Conservation (phyloP, 2,329 filamentous ascomycete species). For the Thelonectria blattea region DNA sequence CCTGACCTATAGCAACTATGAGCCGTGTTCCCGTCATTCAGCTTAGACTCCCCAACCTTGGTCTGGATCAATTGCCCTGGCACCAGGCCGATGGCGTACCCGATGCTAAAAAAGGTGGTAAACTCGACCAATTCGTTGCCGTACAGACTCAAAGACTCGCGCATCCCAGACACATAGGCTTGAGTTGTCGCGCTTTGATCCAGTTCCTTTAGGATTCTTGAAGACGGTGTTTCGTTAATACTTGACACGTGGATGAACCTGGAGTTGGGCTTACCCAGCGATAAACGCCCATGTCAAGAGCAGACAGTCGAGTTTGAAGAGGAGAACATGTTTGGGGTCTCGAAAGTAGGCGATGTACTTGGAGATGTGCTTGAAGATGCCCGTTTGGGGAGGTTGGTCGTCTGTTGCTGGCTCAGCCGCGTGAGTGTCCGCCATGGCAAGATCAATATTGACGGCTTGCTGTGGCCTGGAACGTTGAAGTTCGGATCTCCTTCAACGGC, state of each 20-base stretch:
- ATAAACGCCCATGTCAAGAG: slow-evolving; percentile 46
- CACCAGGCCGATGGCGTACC: slow-evolving; percentile 60
- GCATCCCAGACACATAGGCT: slow-evolving; percentile 48
- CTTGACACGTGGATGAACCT: neutral
- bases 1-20: slow-evolving; percentile 33
- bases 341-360: slow-evolving; percentile 35
- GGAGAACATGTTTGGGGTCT: slow-evolving; percentile 41
- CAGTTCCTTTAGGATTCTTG: slow-evolving; percentile 44
- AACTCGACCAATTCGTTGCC: slow-evolving; percentile 62
- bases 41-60: slow-evolving; percentile 23
- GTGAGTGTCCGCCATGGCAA: neutral
- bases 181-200: slow-evolving; percentile 46
- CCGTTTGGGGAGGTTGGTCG: slow-evolving; percentile 22
- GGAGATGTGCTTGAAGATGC: slow-evolving; percentile 29
- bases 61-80: slow-evolving; percentile 49
- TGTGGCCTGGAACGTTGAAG: neutral
- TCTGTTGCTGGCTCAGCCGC: neutral
- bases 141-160: slow-evolving; percentile 38
- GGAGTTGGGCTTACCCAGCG: slow-evolving; percentile 32
- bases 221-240: neutral
- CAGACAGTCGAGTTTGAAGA: slow-evolving; percentile 45
- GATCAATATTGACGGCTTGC: neutral
- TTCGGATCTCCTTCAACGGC: neutral
- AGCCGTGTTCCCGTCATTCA: neutral
- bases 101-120: slow-evolving; percentile 61